Conservation (phyloP, 352 stramenopile genomes). For the Pythium pectinolyticum region DNA sequence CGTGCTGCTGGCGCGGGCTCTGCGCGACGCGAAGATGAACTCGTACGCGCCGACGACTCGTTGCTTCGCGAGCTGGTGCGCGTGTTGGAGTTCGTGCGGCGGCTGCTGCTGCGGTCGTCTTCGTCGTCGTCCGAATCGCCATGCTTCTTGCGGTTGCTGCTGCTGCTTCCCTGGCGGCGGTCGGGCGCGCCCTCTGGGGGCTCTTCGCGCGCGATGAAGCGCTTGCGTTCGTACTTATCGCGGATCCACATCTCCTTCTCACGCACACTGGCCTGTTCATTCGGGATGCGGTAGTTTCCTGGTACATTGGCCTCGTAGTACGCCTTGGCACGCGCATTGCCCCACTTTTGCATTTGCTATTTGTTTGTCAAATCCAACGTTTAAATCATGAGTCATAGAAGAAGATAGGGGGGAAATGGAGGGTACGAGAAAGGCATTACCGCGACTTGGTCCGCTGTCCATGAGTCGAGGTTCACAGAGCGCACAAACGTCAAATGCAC, state of each 20-base stretch:
- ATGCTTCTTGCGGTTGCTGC: conserved; percentile 39
- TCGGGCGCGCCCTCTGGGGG: conserved; percentile 18
- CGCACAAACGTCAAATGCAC: conserved; percentile 94
- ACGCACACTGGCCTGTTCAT: conserved; percentile 76
- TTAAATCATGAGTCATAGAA: too few relatives aligned
- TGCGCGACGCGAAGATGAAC: conserved; percentile 30
- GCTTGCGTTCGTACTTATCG: conserved; percentile 89
- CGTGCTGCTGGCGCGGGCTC: conserved; percentile 37
- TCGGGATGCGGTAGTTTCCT: conserved; percentile 72
- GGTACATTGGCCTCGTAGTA: conserved; percentile 89
- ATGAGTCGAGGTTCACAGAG: conserved; percentile 93
- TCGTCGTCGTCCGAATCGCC: conserved; percentile 37
- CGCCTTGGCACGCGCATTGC: conserved; percentile 86
- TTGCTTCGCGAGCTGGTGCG: conserved; percentile 33
- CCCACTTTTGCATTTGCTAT: conserved; percentile 91
- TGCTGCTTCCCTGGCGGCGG: conserved; percentile 21
- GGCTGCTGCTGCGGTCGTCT: conserved; percentile 37
- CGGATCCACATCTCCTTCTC: conserved; percentile 91
- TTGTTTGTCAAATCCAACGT: too few relatives aligned
- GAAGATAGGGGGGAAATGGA: too few relatives aligned
- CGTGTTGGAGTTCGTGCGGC: conserved; percentile 35
- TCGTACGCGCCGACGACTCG: conserved; percentile 17
- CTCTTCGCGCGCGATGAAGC: conserved; percentile 64
- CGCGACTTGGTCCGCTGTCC: conserved; percentile 87
- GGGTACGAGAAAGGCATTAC: conserved; percentile 25